phyloP scores from a whole-genome alignment of 2,329 filamentous ascomycete genomes.

The Colletotrichum navitas region DNA sequence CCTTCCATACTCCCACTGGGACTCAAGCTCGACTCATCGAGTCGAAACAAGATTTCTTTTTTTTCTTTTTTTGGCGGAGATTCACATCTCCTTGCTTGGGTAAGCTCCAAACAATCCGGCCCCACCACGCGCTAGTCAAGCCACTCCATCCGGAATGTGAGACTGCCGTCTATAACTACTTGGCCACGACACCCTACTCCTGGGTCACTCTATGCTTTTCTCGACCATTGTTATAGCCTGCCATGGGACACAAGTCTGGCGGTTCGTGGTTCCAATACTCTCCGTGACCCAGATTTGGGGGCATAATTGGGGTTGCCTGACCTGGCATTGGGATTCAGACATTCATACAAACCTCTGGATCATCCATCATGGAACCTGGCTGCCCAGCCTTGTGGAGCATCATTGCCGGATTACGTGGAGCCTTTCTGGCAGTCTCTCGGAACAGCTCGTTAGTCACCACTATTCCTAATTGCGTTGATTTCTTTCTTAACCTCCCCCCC shows the following conservation, averaged over 20 bases:
- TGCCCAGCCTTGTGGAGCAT: constrained; percentile 10
- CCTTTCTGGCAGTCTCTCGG: not conserved
- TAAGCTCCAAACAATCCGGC: constrained; percentile 21
- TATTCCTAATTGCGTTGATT: constrained; percentile 22
- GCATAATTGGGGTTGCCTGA: constrained; percentile 2
- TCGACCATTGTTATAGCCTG: constrained; percentile 29
- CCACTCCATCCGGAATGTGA: constrained; percentile 18
- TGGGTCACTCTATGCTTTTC: constrained; percentile 4
- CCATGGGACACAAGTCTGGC: constrained; percentile 42
- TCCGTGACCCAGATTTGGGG: not conserved
- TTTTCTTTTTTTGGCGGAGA: constrained; percentile 8
- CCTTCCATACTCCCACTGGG: constrained; percentile 7
- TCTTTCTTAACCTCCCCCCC: not conserved
- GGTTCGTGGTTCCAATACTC: constrained; percentile 9
- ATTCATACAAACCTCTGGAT: constrained; percentile 1
- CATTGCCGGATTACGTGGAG: constrained; percentile 13
- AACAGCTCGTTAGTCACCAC: constrained; percentile 41
- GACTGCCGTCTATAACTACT: not conserved
- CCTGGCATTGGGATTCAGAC: not conserved
- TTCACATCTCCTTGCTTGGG: constrained; percentile 11
- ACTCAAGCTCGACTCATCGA: constrained; percentile 13
- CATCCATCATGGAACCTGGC: constrained; percentile 3
- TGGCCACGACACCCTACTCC: not conserved
- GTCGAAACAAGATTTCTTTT: constrained; percentile 13
- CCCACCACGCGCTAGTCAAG: not conserved